Evolutionary conservation across 257 asterid genomes (phyloP).

Genomic region (Solanum microdontum): DNA sequence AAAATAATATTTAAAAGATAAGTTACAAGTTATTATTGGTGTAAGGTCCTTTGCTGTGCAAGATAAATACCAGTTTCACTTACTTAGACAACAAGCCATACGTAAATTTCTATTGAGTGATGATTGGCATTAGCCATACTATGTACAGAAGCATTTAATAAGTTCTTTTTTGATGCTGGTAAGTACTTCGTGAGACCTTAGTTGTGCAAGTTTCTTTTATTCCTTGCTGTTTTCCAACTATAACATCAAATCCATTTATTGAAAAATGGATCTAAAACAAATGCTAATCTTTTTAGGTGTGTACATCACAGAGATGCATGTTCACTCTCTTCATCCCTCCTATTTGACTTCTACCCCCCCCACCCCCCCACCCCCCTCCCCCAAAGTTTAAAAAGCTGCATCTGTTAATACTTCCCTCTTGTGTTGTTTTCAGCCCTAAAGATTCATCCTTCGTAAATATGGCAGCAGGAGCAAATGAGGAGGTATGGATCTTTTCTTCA

Average conservation of each 20-base stretch:
- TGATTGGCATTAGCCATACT: background rate
- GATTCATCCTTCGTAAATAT: conserved; percentile 71
- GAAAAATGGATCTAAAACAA: background rate
- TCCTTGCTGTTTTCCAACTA: background rate
- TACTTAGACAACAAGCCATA: background rate
- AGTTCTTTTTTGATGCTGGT: background rate
- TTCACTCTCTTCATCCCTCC: background rate
- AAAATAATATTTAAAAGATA: background rate
- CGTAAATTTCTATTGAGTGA: background rate
- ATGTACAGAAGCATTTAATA: background rate
- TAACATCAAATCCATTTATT: background rate
- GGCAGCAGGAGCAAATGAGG: conserved; percentile 90
- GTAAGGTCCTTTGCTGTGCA: background rate
- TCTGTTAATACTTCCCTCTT: background rate
- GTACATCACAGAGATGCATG: background rate
- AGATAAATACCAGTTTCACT: background rate
- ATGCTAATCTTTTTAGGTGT: background rate
- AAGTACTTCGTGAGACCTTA: background rate
- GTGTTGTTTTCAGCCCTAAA: conserved; percentile 39
- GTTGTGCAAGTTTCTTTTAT: background rate
- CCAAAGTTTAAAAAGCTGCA: background rate
- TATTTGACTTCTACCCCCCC: background rate
- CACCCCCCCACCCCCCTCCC: background rate
- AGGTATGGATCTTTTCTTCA: conserved; percentile 27
- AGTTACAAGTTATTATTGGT: background rate